Percentiles rank a stretch among this genome's conserved stretches.
phyloP scores from a whole-genome alignment of 371 early-diverging fungal genomes.

The Apophysomyces sp. region DNA sequence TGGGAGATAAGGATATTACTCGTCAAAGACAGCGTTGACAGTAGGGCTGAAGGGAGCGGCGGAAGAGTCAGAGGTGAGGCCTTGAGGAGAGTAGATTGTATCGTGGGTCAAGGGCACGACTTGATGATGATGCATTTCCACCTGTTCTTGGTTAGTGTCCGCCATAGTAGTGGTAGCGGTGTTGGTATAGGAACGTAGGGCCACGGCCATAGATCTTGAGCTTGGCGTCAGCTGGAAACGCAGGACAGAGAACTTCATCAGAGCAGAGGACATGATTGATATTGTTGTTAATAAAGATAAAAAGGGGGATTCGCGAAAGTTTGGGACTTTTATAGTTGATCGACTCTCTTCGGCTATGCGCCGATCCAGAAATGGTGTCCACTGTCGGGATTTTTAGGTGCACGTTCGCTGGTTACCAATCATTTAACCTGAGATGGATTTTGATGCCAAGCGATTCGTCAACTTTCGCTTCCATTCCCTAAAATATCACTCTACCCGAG shows the following conservation, averaged over 20 bases:
- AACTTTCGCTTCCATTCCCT: background rate
- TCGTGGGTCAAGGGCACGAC: constrained; percentile 11
- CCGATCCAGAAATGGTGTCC: background rate
- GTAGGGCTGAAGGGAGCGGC: constrained; percentile 10
- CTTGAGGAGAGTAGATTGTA: constrained; percentile 13
- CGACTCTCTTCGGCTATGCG: background rate
- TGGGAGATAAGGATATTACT: background rate
- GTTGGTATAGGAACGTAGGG: background rate
- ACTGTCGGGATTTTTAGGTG: background rate
- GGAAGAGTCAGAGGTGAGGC: background rate
- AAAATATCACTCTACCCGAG: background rate
- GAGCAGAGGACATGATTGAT: background rate
- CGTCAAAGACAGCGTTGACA: constrained; percentile 16
- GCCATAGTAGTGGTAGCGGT: background rate
- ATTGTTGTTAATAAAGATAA: background rate
- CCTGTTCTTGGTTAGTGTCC: background rate
- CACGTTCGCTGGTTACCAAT: background rate
- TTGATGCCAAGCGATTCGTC: background rate
- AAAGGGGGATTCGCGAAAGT: background rate
- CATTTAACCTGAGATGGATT: background rate
- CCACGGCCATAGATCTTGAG: background rate
- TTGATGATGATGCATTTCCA: constrained; percentile 6
- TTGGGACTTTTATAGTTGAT: background rate
- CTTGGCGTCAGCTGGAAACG: background rate
- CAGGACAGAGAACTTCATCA: background rate